Conservation (phyloP, 441 rosid genomes). For the Raphanus hybrid region DNA sequence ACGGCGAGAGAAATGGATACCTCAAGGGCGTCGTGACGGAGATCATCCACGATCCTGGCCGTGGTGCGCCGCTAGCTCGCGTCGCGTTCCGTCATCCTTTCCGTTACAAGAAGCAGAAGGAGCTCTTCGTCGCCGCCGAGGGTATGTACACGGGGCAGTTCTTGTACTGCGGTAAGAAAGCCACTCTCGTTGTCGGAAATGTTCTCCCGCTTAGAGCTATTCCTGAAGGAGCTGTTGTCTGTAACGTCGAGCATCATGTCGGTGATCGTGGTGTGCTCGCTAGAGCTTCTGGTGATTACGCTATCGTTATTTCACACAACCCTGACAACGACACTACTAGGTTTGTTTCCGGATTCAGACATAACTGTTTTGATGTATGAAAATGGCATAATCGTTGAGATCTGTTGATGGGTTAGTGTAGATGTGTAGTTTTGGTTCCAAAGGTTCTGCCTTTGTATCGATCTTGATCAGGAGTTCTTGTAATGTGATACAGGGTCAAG, state of each 20-base stretch:
- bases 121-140: slow-evolving; percentile 1
- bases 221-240: slow-evolving; percentile 3
- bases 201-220: slow-evolving; percentile 3
- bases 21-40: slow-evolving; percentile 78
- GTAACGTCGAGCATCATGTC: slow-evolving; percentile 2
- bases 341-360: neutral
- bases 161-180: slow-evolving; percentile 3
- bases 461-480: no score
- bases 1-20: slow-evolving; percentile 79
- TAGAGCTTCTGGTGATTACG: slow-evolving; percentile 6
- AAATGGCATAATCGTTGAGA: neutral
- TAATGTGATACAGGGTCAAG: slow-evolving; percentile 48
- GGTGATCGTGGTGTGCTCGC: slow-evolving; percentile 11
- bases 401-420: neutral
- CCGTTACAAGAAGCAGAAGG: slow-evolving; percentile 6
- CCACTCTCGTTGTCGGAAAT: slow-evolving; percentile 9
- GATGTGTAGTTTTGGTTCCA: neutral
- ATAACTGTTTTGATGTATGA: neutral
- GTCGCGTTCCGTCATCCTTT: slow-evolving; percentile 45
- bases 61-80: slow-evolving; percentile 77
- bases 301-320: neutral
- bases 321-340: neutral
- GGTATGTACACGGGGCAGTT: slow-evolving; percentile 1
- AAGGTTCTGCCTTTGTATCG: neutral
- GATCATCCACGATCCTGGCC: slow-evolving; percentile 79